These are phyloP conservation scores for Phlebiopsis gigantea DNA, from an alignment of 768 basidiomycete genomes.

Conservation along the genomic window DNA sequence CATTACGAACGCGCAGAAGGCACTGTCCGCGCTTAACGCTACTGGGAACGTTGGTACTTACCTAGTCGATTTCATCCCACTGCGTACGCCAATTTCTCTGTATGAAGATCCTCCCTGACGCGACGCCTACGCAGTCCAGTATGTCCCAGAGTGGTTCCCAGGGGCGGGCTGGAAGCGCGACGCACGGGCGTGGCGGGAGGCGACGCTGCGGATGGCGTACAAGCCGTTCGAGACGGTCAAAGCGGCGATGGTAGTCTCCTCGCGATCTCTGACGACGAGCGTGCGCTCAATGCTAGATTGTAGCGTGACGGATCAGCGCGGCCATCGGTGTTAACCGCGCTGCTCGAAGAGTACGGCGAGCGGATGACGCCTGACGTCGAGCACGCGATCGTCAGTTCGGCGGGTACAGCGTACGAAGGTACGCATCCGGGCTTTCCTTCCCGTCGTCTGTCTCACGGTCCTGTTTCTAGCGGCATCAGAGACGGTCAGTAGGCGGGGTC, in stretches of 20 bases:
- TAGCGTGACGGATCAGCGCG: conserved; percentile 2
- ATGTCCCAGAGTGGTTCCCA: conserved; percentile 21
- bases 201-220: conserved; percentile 1
- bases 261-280: background rate
- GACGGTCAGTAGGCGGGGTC: conserved; percentile 1
- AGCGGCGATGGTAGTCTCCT: background rate
- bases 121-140: conserved; percentile 16
- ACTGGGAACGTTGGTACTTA: conserved; percentile 5
- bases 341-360: conserved; percentile 6
- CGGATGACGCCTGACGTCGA: background rate
- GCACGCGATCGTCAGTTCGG: background rate
- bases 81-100: conserved; percentile 19
- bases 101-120: conserved; percentile 1
- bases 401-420: conserved; percentile 13
- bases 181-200: conserved; percentile 12
- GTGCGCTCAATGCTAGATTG: background rate
- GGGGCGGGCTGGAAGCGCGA: conserved; percentile 15
- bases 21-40: background rate
- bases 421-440: background rate
- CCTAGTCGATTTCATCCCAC: conserved; percentile 6
- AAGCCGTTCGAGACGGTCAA: conserved; percentile 16
- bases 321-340: conserved; percentile 1
- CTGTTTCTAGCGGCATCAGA: background rate
- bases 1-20: conserved; percentile 5
- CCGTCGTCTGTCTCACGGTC: no score